phyloP scores from a whole-genome alignment of 257 asterid genomes.

The Petrea volubilis region DNA sequence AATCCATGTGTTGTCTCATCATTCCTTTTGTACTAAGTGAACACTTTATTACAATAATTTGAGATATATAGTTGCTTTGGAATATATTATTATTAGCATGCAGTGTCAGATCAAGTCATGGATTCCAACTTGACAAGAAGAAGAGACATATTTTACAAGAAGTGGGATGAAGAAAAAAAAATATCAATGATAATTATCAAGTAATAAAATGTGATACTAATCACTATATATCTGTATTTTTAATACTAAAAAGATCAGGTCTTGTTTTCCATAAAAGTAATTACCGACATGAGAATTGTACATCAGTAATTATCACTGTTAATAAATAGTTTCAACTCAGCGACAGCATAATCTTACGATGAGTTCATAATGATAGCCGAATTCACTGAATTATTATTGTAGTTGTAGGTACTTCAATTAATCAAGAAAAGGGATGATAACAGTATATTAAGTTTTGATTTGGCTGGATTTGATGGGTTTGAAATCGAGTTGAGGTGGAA shows the following conservation, averaged over 20 bases:
- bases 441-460: too few species aligned
- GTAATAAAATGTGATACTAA: too few species aligned
- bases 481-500: too few species aligned
- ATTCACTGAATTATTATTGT: too few species aligned
- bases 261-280: too few species aligned
- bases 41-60: conserved; percentile 8
- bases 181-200: neutral
- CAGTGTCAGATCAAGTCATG: neutral
- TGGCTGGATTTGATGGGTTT: too few species aligned
- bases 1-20: neutral
- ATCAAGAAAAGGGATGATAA: too few species aligned
- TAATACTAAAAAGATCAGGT: too few species aligned
- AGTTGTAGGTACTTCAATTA: too few species aligned
- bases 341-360: neutral
- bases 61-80: neutral
- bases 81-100: neutral
- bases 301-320: neutral
- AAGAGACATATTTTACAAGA: conserved; percentile 2
- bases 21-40: neutral
- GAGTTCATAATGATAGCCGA: too few species aligned
- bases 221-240: too few species aligned
- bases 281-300: neutral
- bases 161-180: conserved; percentile 2
- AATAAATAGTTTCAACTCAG: neutral
- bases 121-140: neutral